Percentiles rank a stretch among this genome's conserved stretches.
phyloP scores from a whole-genome alignment of 2,329 filamentous ascomycete genomes.

The Sporothrix globosa region DNA sequence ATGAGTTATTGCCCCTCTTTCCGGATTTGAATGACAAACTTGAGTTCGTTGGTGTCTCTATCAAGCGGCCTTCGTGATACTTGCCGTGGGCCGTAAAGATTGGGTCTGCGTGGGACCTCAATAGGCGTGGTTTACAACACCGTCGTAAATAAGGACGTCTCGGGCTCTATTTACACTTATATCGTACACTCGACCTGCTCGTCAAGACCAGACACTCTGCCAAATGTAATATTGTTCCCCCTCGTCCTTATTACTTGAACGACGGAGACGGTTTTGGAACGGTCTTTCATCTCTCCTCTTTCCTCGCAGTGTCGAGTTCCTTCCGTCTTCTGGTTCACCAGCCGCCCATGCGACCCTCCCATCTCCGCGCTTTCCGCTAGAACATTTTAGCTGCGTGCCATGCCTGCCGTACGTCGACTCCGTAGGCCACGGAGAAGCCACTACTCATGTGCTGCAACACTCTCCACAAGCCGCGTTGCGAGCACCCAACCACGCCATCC shows the following conservation, averaged over 20 bases:
- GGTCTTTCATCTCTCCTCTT: not conserved
- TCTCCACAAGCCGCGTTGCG: not conserved
- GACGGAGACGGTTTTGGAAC: too few relatives aligned
- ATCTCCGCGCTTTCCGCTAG: constrained; percentile 14
- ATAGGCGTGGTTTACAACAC: not conserved
- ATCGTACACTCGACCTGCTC: too few relatives aligned
- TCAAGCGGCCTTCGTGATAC: constrained; percentile 7
- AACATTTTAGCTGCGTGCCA: not conserved
- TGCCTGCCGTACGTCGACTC: not conserved
- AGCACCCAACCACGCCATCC: not conserved
- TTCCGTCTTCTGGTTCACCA: not conserved
- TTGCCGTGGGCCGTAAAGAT: not conserved
- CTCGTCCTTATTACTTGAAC: too few relatives aligned
- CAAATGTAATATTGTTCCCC: too few relatives aligned
- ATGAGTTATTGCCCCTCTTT: constrained; percentile 23
- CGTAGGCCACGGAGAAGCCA: not conserved
- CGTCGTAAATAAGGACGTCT: not conserved
- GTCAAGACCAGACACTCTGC: too few relatives aligned
- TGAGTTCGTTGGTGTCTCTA: not conserved
- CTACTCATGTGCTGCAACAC: constrained; percentile 2
- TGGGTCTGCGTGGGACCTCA: not conserved
- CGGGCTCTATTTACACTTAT: too few relatives aligned
- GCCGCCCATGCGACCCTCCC: not conserved
- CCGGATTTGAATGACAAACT: not conserved
- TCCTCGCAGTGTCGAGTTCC: too few relatives aligned